A percentile compares a stretch with the other conserved stretches of the same genome.
Evolutionary conservation across 1,284 basidiomycete genomes (phyloP).

Genomic region (Calocybe gambosa): DNA sequence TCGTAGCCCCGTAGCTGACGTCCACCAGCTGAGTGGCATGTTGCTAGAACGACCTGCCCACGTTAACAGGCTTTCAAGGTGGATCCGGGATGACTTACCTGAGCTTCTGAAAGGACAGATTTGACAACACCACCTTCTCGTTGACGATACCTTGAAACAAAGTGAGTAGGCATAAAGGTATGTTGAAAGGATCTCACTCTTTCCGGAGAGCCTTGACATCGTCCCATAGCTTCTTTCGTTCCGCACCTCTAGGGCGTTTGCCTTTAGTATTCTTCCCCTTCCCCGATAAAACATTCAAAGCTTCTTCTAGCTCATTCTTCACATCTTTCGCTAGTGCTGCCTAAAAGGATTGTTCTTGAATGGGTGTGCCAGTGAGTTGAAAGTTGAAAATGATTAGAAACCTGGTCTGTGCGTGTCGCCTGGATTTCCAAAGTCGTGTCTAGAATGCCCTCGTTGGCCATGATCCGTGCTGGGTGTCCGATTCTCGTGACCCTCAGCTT

Average conservation of each 20-base stretch:
- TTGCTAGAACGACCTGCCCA: conserved; percentile 87
- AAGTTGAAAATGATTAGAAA: conserved; percentile 16
- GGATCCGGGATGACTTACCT: conserved; percentile 34
- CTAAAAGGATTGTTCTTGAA: conserved; percentile 23
- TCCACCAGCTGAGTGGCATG: conserved; percentile 88
- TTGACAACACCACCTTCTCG: conserved; percentile 81
- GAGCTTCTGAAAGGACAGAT: conserved; percentile 73
- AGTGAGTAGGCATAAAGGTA: neutral
- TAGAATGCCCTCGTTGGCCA: conserved; percentile 64
- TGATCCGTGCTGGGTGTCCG: conserved; percentile 91
- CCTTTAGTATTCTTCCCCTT: conserved; percentile 77
- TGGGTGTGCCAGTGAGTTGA: neutral
- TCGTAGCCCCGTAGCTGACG: conserved; percentile 66
- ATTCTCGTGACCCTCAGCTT: conserved; percentile 69
- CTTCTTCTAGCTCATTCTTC: conserved; percentile 73
- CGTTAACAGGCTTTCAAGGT: neutral
- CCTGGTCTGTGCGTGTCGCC: conserved; percentile 73
- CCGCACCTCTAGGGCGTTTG: conserved; percentile 63
- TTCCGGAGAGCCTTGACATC: conserved; percentile 87
- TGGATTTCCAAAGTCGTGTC: conserved; percentile 86
- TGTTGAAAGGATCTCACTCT: conserved; percentile 53
- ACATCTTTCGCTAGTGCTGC: conserved; percentile 81
- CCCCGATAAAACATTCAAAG: conserved; percentile 62
- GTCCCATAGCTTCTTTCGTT: conserved; percentile 86
- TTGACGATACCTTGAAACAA: conserved; percentile 66